Base-by-base conservation (phyloP, 495 filamentous ascomycete genomes). In the Apiosordaria backusii region DNA sequence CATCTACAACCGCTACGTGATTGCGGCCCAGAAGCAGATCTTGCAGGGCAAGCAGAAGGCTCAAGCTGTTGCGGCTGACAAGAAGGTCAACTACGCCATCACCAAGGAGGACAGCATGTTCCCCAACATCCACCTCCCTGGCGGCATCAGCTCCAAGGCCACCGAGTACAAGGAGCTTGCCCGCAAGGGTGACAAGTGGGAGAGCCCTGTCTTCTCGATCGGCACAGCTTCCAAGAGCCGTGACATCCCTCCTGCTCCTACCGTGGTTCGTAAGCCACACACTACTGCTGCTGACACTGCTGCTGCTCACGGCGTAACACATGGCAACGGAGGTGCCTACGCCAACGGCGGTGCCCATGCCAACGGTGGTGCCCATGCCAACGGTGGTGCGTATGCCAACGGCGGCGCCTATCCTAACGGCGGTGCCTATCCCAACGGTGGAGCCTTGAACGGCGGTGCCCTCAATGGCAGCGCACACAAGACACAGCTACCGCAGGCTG, bases 101-200 rank as follows among this genome's bases (percentile, higher is more conserved):
- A 99, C 95, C 22, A 85, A 93, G 76, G 84, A 97, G 63, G 92
- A 96, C 70, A 93, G 90, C 67, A 89, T 97, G 61, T 96, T 98
- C 88, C 88, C 89, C 60, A 83, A 92, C 72, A 88, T 99, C 76
- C 85, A 89, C 58, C 85, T 99, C 1, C 93, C 93, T 24, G 93
- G 93, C 62, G 93, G 93, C 65, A 93, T 97, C 76, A 92, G 90
- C 63, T 89, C 85, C 80, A 97, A 97, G 85, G 94, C 95, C 21
- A 96, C 94, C 62, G 91, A 97, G 77, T 98, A 94, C 83, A 92
- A 88, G 77, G 88, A 97, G 54, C 82, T 97, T 50, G 91, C 95
- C 16, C 80, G 81, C 62, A 92, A 92, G 83, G 95, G 96, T 60
- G 89, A 97, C 70, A 89, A 88, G 76, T 99, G 95, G 95, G 89